Conservation (phyloP, 1,284 basidiomycete genomes). For the Hemileia vastatrix region DNA sequence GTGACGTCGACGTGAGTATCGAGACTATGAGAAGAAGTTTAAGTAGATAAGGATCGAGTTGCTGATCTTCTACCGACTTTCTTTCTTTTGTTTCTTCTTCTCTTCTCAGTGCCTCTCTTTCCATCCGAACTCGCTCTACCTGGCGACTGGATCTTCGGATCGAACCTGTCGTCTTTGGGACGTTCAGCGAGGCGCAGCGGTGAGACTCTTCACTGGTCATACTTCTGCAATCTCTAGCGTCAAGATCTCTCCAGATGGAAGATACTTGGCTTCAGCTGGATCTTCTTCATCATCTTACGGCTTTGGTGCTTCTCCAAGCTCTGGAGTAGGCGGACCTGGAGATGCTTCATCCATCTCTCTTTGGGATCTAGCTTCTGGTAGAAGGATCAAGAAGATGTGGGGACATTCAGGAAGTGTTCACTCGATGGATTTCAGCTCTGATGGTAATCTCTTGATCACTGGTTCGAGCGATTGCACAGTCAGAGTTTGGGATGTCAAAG, state of each 20-base stretch:
- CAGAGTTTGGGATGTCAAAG: constrained; percentile 86
- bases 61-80: not conserved
- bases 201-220: constrained; percentile 91
- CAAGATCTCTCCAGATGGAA: constrained; percentile 83
- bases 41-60: no score
- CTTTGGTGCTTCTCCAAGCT: not conserved
- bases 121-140: constrained; percentile 92
- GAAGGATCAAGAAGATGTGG: constrained; percentile 89
- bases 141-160: constrained; percentile 92
- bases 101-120: constrained; percentile 73
- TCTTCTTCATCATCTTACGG: not conserved
- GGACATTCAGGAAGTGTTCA: constrained; percentile 82
- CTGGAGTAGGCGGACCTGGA: constrained; percentile 47
- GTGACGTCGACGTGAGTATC: constrained; percentile 91
- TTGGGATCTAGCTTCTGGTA: constrained; percentile 89
- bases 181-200: constrained; percentile 82
- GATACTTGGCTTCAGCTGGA: constrained; percentile 64
- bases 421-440: constrained; percentile 79
- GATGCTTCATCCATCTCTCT: constrained; percentile 86
- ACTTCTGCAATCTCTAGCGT: constrained; percentile 78
- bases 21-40: no score
- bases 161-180: constrained; percentile 94
- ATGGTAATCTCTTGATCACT: constrained; percentile 78
- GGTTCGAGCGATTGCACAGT: constrained; percentile 88
- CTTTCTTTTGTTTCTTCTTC: constrained; percentile 9